These are phyloP conservation scores for Penicillium verhagenii DNA, from an alignment of 495 filamentous ascomycete species.

Conservation along the genomic window DNA sequence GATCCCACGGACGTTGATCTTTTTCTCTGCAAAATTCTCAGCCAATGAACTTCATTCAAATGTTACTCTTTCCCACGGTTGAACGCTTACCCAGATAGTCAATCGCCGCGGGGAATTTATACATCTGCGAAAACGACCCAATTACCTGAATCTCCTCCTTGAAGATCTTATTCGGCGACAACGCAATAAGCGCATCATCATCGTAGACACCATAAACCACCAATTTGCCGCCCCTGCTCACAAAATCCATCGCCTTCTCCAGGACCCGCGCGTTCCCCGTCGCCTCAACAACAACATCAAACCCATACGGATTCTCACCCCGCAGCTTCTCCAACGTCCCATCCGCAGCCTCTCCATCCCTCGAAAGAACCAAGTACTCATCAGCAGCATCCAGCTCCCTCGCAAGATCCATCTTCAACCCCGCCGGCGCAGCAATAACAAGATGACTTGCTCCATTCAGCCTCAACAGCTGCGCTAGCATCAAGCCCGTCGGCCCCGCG, in stretches of 20 bases:
- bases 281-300: slow-evolving; percentile 65
- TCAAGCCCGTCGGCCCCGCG: slow-evolving; percentile 65
- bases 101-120: slow-evolving; percentile 72
- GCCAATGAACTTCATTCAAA: background rate
- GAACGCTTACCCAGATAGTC: slow-evolving; percentile 47
- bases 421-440: slow-evolving; percentile 63
- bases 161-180: slow-evolving; percentile 67
- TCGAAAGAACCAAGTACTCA: slow-evolving; percentile 60
- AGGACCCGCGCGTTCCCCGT: slow-evolving; percentile 66
- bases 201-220: slow-evolving; percentile 69
- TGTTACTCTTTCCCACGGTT: background rate
- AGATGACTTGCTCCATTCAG: slow-evolving; percentile 65
- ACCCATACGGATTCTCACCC: slow-evolving; percentile 66
- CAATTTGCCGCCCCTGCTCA: slow-evolving; percentile 65
- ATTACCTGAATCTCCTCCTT: slow-evolving; percentile 68
- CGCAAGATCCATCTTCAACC: slow-evolving; percentile 69
- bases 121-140: slow-evolving; percentile 67
- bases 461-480: slow-evolving; percentile 60
- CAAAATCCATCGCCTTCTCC: slow-evolving; percentile 68
- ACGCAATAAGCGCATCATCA: slow-evolving; percentile 57
- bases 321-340: slow-evolving; percentile 61
- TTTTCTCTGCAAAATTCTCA: slow-evolving; percentile 52
- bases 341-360: slow-evolving; percentile 43
- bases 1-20: slow-evolving; percentile 58
- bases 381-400: slow-evolving; percentile 66